Percentiles rank a stretch among this genome's conserved stretches.
Evolutionary conservation across 129 eudicot species (phyloP).

Genomic region (Pittosporum tobira): DNA sequence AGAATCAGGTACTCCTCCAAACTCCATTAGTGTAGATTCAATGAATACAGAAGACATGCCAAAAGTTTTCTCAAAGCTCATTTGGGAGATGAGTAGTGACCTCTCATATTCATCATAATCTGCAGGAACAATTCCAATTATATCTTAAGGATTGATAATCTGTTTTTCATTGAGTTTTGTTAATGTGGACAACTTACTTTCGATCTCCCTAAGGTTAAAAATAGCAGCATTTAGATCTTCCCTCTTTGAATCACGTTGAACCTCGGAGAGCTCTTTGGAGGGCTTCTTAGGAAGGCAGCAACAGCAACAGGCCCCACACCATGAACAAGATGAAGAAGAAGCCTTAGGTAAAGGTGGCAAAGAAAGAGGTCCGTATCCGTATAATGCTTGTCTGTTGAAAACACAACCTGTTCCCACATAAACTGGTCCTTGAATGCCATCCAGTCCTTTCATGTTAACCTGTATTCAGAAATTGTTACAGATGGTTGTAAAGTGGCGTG

Average conservation of each 20-base stretch:
- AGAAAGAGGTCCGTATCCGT: slow-evolving; percentile 88
- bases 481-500: no score
- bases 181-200: slow-evolving; percentile 42
- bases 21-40: slow-evolving; percentile 92
- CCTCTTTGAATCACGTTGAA: slow-evolving; percentile 81
- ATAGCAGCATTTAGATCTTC: slow-evolving; percentile 93
- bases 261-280: slow-evolving; percentile 66
- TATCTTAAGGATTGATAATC: background rate
- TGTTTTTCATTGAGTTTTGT: background rate
- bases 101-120: slow-evolving; percentile 94
- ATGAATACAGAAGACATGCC: slow-evolving; percentile 91
- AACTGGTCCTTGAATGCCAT: slow-evolving; percentile 98
- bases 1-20: slow-evolving; percentile 92
- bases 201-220: slow-evolving; percentile 89
- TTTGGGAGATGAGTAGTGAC: slow-evolving; percentile 87
- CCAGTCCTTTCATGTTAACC: slow-evolving; percentile 99
- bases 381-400: slow-evolving; percentile 89
- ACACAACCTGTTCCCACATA: slow-evolving; percentile 99
- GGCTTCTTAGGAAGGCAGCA: slow-evolving; percentile 78
- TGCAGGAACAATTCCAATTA: slow-evolving; percentile 16
- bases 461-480: slow-evolving; percentile 12
- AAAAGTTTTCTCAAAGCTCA: slow-evolving; percentile 99
- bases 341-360: slow-evolving; percentile 49
- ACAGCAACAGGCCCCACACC: slow-evolving; percentile 40
- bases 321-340: slow-evolving; percentile 56